A percentile compares a stretch with the other conserved stretches of the same genome.
These are phyloP conservation scores for Trichoderma erinaceum DNA, from an alignment of 495 filamentous ascomycete genomes.

Conservation along the genomic window DNA sequence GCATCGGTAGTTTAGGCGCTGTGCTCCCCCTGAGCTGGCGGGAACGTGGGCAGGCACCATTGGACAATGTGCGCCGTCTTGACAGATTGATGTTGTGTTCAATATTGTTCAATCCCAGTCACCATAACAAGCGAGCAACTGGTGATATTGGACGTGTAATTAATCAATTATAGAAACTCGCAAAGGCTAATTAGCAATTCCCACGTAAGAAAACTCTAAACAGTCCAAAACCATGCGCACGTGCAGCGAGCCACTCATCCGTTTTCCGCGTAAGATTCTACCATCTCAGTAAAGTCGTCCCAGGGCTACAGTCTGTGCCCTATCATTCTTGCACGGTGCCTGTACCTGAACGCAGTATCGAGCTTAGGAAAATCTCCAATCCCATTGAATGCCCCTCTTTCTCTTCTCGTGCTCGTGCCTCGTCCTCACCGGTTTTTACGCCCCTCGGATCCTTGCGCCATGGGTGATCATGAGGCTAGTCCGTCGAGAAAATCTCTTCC, in stretches of 20 bases:
- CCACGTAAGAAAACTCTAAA: background rate
- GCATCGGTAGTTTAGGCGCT: constrained; percentile 4
- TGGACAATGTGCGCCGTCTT: background rate
- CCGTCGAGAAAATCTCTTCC: background rate
- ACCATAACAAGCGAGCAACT: background rate
- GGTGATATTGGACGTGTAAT: background rate
- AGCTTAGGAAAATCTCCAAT: background rate
- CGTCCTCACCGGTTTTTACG: background rate
- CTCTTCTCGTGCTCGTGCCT: background rate
- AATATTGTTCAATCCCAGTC: background rate
- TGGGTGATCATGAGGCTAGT: background rate
- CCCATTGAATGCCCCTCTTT: background rate
- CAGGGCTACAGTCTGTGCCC: background rate
- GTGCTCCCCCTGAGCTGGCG: background rate
- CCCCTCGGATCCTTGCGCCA: background rate
- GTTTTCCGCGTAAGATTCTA: background rate
- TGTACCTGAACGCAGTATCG: background rate
- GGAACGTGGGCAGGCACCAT: background rate
- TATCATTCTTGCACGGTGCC: background rate
- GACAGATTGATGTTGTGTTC: background rate
- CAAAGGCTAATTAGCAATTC: background rate
- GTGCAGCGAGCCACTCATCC: background rate
- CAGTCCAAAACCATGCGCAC: background rate
- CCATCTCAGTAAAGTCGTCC: background rate
- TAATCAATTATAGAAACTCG: background rate